phyloP scores from a whole-genome alignment of 2,329 filamentous ascomycete species.

The Chalaropsis thielavioides region DNA sequence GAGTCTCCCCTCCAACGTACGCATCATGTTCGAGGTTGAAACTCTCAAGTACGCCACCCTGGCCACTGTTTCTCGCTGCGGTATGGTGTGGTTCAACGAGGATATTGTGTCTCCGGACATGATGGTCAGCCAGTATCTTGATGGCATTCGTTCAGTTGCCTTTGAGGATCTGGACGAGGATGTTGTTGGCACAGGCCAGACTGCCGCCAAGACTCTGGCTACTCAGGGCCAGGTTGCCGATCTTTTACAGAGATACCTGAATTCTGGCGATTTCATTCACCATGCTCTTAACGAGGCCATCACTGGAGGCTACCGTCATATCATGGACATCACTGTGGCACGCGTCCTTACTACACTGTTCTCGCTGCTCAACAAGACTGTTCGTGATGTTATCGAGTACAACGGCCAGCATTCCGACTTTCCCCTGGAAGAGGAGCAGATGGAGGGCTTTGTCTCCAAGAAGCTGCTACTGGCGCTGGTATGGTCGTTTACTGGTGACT shows the following conservation, averaged over 20 bases:
- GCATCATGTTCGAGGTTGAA: slow-evolving; percentile 99
- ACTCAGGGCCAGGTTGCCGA: slow-evolving; percentile 69
- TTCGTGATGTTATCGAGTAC: slow-evolving; percentile 86
- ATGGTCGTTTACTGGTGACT: slow-evolving; percentile 94
- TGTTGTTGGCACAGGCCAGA: slow-evolving; percentile 58
- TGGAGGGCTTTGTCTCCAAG: slow-evolving; percentile 81
- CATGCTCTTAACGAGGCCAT: slow-evolving; percentile 63
- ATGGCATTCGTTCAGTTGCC: slow-evolving; percentile 62
- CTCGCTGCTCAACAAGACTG: slow-evolving; percentile 87
- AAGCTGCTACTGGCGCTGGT: slow-evolving; percentile 85
- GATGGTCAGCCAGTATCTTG: slow-evolving; percentile 85
- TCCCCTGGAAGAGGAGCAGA: slow-evolving; percentile 74
- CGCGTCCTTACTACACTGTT: slow-evolving; percentile 87
- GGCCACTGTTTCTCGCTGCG: slow-evolving; percentile 96
- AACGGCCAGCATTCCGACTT: slow-evolving; percentile 92
- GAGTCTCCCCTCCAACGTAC: slow-evolving; percentile 82
- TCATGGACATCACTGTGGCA: slow-evolving; percentile 94
- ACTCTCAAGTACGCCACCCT: slow-evolving; percentile 93
- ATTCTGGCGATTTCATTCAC: slow-evolving; percentile 64
- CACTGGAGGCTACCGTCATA: slow-evolving; percentile 61
- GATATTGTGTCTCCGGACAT: slow-evolving; percentile 88
- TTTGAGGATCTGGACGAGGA: slow-evolving; percentile 97
- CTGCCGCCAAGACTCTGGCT: slow-evolving; percentile 61
- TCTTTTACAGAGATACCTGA: slow-evolving; percentile 60
- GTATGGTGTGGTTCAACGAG: slow-evolving; percentile 99